These are phyloP conservation scores for Kuraishia cidri DNA, from an alignment of 805 yeast species.

Conservation along the genomic window DNA sequence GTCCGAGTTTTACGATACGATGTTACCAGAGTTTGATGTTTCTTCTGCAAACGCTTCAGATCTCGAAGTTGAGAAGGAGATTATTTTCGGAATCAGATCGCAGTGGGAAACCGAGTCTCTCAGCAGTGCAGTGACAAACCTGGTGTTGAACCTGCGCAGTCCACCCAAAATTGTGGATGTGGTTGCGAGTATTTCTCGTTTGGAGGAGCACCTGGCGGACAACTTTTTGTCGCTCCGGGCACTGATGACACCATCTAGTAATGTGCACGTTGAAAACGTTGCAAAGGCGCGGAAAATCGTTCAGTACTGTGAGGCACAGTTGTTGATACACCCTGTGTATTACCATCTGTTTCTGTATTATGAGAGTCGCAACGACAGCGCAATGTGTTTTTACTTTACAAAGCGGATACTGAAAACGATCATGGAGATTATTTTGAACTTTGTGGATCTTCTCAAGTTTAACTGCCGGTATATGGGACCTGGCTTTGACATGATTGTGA, in stretches of 20 bases:
- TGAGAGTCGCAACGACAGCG: slow-evolving; percentile 20
- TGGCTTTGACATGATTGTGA: slow-evolving; percentile 28
- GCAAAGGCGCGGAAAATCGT: slow-evolving; percentile 12
- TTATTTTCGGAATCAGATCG: slow-evolving; percentile 21
- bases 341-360: slow-evolving; percentile 32
- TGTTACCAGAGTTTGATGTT: slow-evolving; percentile 31
- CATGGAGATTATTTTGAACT: slow-evolving; percentile 25
- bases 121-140: slow-evolving; percentile 22
- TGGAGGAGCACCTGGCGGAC: slow-evolving; percentile 24
- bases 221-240: slow-evolving; percentile 21
- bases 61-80: slow-evolving; percentile 29
- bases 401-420: slow-evolving; percentile 21
- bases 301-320: slow-evolving; percentile 15
- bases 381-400: slow-evolving; percentile 26
- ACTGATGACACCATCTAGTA: slow-evolving; percentile 14
- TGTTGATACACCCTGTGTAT: slow-evolving; percentile 28
- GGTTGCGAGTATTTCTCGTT: slow-evolving; percentile 19
- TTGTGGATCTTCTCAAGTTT: slow-evolving; percentile 22
- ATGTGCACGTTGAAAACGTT: slow-evolving; percentile 11
- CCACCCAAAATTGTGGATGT: slow-evolving; percentile 28
- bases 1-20: slow-evolving; percentile 38
- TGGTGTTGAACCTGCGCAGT: slow-evolving; percentile 29
- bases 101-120: slow-evolving; percentile 20
- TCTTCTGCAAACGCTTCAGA: slow-evolving; percentile 26
- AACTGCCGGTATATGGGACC: slow-evolving; percentile 17